These are phyloP conservation scores for Larix kaempferi DNA, from an alignment of 75 land plant genomes.

Conservation along the genomic window DNA sequence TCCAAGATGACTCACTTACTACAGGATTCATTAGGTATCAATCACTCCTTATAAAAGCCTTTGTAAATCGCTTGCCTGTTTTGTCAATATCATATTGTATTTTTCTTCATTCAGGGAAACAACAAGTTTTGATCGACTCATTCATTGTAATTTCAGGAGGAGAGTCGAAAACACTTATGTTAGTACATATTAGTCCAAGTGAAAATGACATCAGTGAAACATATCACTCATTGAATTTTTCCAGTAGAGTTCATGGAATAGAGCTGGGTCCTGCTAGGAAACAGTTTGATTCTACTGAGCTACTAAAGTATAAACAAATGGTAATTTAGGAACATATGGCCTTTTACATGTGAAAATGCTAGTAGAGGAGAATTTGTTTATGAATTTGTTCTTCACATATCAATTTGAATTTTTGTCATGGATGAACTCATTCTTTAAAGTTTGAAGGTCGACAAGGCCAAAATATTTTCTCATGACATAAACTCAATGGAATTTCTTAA, in stretches of 20 bases:
- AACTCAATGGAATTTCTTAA: too few species aligned
- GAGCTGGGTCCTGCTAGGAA: conserved; percentile 91
- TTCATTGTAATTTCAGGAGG: conserved; percentile 1
- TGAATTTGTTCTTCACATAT: neutral
- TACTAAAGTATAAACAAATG: conserved; percentile 75
- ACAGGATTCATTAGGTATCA: neutral
- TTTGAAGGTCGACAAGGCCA: conserved; percentile 72
- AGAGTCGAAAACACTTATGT: conserved; percentile 16
- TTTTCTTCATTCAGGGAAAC: too few species aligned
- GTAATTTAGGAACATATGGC: conserved; percentile 28
- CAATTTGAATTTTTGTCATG: neutral
- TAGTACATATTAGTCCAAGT: conserved; percentile 14
- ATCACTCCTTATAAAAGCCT: too few species aligned
- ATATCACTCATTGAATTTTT: too few species aligned
- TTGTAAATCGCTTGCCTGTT: too few species aligned
- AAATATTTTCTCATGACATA: too few species aligned
- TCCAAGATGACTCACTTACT: neutral
- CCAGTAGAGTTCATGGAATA: conserved; percentile 40
- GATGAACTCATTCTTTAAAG: neutral
- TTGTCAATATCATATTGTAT: too few species aligned
- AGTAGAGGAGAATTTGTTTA: neutral
- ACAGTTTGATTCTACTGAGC: conserved; percentile 69
- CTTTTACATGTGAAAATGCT: neutral
- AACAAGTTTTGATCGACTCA: too few species aligned
- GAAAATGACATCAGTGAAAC: too few species aligned